Percentiles rank a stretch among this genome's conserved stretches.
Conservation (phyloP, 2,329 filamentous ascomycete genomes). For the Coleophoma eucalyptorum region DNA sequence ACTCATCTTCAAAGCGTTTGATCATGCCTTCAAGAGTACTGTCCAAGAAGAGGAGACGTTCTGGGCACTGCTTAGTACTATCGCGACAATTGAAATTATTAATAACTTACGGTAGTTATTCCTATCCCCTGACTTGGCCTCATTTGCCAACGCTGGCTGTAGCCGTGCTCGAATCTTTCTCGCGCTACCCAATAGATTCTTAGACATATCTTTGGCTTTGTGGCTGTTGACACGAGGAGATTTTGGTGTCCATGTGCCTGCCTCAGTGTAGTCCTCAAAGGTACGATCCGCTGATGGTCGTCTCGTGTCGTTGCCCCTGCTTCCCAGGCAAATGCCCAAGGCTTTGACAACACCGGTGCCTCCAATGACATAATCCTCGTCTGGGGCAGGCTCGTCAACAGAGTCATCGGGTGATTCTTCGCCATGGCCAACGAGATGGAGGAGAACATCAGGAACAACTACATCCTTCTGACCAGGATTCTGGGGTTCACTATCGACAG, state of each 20-base stretch:
- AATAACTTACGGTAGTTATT: constrained; percentile 67
- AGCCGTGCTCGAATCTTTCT: constrained; percentile 82
- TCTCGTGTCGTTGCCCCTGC: constrained; percentile 64
- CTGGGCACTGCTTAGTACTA: constrained; percentile 31
- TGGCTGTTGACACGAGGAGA: constrained; percentile 38
- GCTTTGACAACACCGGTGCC: constrained; percentile 95
- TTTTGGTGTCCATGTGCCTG: constrained; percentile 36
- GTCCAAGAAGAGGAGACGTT: constrained; percentile 80
- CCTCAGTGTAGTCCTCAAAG: constrained; percentile 15
- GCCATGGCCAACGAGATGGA: constrained; percentile 77
- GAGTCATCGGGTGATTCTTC: constrained; percentile 46
- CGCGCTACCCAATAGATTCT: constrained; percentile 80
- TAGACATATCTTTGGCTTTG: constrained; percentile 89
- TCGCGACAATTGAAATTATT: no score
- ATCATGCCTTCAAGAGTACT: constrained; percentile 88
- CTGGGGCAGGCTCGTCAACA: constrained; percentile 67
- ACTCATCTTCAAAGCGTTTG: constrained; percentile 92
- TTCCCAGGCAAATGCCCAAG: constrained; percentile 83
- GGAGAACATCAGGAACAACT: constrained; percentile 76
- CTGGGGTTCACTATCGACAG: constrained; percentile 27
- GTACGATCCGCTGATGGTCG: constrained; percentile 25
- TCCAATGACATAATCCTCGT: constrained; percentile 94
- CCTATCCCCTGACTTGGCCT: constrained; percentile 66
- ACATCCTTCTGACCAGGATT: constrained; percentile 43
- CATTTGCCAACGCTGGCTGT: constrained; percentile 78